Evolutionary conservation across 352 stramenopile genomes (phyloP).

Genomic region (Globisporangium solare): DNA sequence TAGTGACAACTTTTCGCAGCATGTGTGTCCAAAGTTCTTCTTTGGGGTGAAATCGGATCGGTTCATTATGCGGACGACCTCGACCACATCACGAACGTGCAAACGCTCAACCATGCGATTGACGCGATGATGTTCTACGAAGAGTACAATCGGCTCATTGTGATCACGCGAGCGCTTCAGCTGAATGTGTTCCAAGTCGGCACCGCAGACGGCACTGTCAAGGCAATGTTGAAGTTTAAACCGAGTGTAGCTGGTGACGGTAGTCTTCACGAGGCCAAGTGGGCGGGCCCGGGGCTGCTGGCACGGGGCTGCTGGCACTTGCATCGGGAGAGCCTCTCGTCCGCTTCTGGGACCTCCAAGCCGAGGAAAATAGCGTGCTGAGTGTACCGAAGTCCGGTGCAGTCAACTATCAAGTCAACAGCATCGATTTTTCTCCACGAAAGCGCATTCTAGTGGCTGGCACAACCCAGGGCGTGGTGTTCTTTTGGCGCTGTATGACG

Average conservation of each 20-base stretch:
- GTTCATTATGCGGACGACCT: conserved; percentile 92
- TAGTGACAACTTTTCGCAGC: conserved; percentile 49
- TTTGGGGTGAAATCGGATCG: conserved; percentile 88
- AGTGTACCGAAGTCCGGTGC: conserved; percentile 54
- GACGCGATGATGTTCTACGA: conserved; percentile 90
- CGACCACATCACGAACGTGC: conserved; percentile 89
- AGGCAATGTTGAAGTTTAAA: conserved; percentile 85
- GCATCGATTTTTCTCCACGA: conserved; percentile 85
- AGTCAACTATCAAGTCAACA: conserved; percentile 66
- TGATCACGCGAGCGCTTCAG: conserved; percentile 88
- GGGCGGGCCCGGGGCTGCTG: conserved; percentile 85
- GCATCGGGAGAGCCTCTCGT: conserved; percentile 86
- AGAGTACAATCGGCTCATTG: conserved; percentile 72
- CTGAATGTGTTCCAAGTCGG: conserved; percentile 89
- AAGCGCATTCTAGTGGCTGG: conserved; percentile 86
- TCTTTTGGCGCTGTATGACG: conserved; percentile 87
- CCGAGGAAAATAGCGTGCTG: conserved; percentile 91
- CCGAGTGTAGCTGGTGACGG: conserved; percentile 83
- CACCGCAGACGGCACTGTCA: conserved; percentile 74
- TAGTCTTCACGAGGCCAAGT: conserved; percentile 78
- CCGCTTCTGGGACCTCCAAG: conserved; percentile 90
- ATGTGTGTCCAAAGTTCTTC: conserved; percentile 86
- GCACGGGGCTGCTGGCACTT: conserved; percentile 86
- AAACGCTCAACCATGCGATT: conserved; percentile 81
- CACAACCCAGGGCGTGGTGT: conserved; percentile 77